These are phyloP conservation scores for Poterioochromonas sp. DNA, from an alignment of 352 stramenopile genomes.

Conservation along the genomic window DNA sequence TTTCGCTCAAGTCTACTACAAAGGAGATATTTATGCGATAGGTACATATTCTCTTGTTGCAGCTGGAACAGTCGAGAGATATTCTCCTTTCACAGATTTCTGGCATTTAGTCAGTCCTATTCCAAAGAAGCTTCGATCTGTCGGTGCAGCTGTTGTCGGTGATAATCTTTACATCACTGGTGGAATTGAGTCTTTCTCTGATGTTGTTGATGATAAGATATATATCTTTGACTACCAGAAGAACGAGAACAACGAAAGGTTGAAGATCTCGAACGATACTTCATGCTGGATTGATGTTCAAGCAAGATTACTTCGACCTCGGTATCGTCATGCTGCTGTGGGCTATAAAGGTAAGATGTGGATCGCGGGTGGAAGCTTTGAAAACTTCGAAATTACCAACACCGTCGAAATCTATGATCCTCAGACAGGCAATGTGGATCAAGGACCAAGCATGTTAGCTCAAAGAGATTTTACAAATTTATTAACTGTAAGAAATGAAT, in stretches of 20 bases:
- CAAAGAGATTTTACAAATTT: neutral
- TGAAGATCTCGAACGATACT: neutral
- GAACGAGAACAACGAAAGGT: neutral
- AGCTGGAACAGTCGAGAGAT: neutral
- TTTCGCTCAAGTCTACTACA: neutral
- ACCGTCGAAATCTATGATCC: neutral
- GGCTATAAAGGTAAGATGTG: neutral
- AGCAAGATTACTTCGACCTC: neutral
- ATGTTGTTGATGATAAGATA: neutral
- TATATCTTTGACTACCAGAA: neutral
- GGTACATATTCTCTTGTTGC: neutral
- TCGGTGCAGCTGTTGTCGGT: neutral
- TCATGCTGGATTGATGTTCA: neutral
- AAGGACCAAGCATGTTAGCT: neutral
- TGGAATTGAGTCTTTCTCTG: neutral
- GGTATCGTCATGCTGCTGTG: neutral
- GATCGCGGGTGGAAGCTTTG: neutral
- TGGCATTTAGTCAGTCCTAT: neutral
- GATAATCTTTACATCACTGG: neutral
- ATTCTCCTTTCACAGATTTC: neutral
- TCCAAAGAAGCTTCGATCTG: neutral
- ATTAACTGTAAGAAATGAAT: neutral
- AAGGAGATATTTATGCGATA: neutral
- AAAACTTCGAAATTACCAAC: neutral
- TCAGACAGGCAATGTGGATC: neutral